Conservation (phyloP, 768 basidiomycete species). For the Coprinopsis strossmayeri region DNA sequence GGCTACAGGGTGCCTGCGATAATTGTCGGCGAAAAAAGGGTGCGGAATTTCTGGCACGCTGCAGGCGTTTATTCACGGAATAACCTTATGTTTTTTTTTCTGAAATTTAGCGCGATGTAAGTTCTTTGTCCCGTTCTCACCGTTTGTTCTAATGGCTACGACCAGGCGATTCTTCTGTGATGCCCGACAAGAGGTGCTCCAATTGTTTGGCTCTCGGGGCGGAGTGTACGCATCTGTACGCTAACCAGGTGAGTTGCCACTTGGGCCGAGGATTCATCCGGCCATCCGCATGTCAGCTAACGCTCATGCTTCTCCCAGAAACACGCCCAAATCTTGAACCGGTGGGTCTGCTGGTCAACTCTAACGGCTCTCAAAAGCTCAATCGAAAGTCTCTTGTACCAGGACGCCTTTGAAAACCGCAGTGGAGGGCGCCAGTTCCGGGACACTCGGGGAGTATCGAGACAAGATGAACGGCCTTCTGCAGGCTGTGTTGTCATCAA, state of each 20-base stretch:
- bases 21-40: constrained; percentile 3
- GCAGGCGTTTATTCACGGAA: neutral
- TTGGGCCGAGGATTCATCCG: neutral
- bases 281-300: neutral
- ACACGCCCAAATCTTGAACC: constrained; percentile 4
- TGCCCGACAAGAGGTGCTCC: constrained; percentile 3
- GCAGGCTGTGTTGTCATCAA: constrained; percentile 7
- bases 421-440: constrained; percentile 2
- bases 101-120: constrained; percentile 1
- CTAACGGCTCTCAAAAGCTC: neutral
- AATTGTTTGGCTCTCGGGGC: neutral
- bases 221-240: constrained; percentile 5
- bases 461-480: constrained; percentile 10
- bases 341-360: neutral
- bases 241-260: constrained; percentile 1
- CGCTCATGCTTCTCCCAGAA: neutral
- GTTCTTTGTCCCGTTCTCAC: neutral
- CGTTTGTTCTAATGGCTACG: neutral
- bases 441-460: constrained; percentile 2
- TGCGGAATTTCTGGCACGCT: too few species aligned
- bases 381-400: neutral
- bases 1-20: constrained; percentile 1
- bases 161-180: constrained; percentile 4
- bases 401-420: constrained; percentile 4
- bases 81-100: neutral